Conservation (phyloP, 1,139 yeast genomes). For the Geotrichum macrosporum region DNA sequence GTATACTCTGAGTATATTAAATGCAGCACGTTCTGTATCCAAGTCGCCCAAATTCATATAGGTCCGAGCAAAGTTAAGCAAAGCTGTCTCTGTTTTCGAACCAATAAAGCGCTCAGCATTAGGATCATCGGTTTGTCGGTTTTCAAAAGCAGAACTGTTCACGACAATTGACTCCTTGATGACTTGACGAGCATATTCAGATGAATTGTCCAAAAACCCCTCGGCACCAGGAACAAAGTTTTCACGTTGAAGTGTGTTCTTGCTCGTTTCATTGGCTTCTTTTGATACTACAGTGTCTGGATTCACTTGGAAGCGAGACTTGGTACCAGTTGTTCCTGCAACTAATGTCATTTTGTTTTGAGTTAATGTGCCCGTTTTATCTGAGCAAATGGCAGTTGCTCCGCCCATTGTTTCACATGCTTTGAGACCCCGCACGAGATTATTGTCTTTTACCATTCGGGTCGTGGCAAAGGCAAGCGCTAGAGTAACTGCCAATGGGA, state of each 20-base stretch:
- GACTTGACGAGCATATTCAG: conserved; percentile 38
- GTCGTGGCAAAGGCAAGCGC: conserved; percentile 98
- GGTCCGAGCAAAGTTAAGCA: conserved; percentile 62
- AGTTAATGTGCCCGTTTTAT: conserved; percentile 93
- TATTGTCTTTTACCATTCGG: conserved; percentile 95
- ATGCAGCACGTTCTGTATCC: conserved; percentile 40
- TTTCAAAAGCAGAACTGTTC: conserved; percentile 89
- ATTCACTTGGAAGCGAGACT: conserved; percentile 40
- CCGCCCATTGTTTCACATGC: conserved; percentile 99
- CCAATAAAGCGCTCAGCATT: conserved; percentile 61
- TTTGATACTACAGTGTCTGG: conserved; percentile 21
- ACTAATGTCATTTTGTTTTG: conserved; percentile 89
- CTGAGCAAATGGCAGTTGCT: conserved; percentile 95
- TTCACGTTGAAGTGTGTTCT: background rate
- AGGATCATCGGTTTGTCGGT: conserved; percentile 38
- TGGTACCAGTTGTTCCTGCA: conserved; percentile 57
- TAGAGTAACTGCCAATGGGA: conserved; percentile 92
- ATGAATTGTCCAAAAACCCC: conserved; percentile 36
- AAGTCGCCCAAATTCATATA: conserved; percentile 48
- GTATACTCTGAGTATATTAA: conserved; percentile 58
- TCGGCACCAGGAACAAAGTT: conserved; percentile 28
- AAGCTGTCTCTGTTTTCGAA: conserved; percentile 90
- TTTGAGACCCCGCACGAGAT: conserved; percentile 85
- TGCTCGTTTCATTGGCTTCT: conserved; percentile 5
- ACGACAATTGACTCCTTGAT: conserved; percentile 61